Percentiles rank a stretch among this genome's conserved stretches.
Conservation (phyloP, 163 green algal species). For the Scenedesmus sp. region DNA sequence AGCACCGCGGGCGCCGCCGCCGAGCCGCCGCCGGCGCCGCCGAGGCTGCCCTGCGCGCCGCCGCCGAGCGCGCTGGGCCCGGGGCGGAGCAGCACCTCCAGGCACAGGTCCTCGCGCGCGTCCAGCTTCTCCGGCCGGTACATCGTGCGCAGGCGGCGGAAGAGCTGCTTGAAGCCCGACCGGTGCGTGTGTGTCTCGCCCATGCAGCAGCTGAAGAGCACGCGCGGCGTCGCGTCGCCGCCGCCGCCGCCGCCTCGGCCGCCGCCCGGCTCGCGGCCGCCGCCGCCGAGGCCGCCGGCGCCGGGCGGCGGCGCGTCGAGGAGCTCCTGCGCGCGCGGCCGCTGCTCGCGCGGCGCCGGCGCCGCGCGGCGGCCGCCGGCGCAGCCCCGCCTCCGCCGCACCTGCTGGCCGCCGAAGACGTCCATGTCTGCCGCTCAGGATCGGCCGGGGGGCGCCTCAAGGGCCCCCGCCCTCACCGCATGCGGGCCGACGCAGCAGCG, state of each 20-base stretch:
- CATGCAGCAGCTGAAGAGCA: conserved; percentile 68
- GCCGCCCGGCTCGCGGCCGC: background rate
- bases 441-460: too few relatives aligned
- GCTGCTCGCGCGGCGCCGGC: background rate
- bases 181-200: conserved; percentile 68
- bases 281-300: too few relatives aligned
- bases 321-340: too few relatives aligned
- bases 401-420: conserved; percentile 37
- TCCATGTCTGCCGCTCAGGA: too few relatives aligned
- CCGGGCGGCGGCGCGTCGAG: too few relatives aligned
- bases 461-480: too few relatives aligned
- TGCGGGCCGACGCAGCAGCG: too few relatives aligned
- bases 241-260: background rate
- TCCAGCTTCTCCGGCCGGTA: conserved; percentile 69
- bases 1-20: conserved; percentile 60
- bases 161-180: conserved; percentile 76
- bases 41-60: conserved; percentile 21
- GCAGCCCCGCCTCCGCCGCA: background rate
- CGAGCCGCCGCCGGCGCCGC: background rate
- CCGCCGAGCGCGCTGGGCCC: conserved; percentile 13
- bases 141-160: conserved; percentile 62
- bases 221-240: conserved; percentile 39
- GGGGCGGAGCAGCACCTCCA: conserved; percentile 57
- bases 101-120: conserved; percentile 61
- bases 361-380: background rate